Evolutionary conservation across 2,329 filamentous ascomycete genomes (phyloP), one percentile per base, ranked within the genome.

Genomic region (Sporothrix mexicana): DNA sequence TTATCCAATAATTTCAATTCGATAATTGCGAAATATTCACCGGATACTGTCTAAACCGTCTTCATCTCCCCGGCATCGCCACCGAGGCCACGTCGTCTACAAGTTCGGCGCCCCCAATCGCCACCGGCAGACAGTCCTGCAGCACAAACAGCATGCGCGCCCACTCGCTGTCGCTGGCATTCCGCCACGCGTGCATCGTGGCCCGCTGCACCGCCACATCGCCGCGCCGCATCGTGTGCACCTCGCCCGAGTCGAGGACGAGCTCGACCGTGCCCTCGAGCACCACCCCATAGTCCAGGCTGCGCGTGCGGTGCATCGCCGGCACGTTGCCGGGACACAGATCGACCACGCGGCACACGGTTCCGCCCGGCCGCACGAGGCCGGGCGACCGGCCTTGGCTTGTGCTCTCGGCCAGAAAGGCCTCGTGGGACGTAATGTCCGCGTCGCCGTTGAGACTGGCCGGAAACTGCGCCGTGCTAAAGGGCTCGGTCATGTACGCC

Each of bases 121-220:
- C 61, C 2, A 78, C 69, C 45, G 59, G 59, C 59, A 43, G 59
- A 36, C 59, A 62, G 59, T 62, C 59, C 59, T 62, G 59, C 59
- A 83, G 73, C 4, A 83, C 79, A 79, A 85, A 79, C 77, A 78
- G 67, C 80, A 86, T 83, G 78, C 2, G 78, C 1, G 81, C 80
- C 85, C 84, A 86, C 25, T 84, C 81, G 0, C 79, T 84, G 53
- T 80, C 76, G 67, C 82, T 83, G 17, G 76, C 74, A 67, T 84
- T 84, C 47, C 78, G 76, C 83, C 83, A 85, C 30, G 78, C 80
- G 76, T 85, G 83, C 77, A 80, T 82, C 9, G 83, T 84, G 4
- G 78, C 84, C 68, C 84, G 78, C 77, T 86, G 84, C 25, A 86
- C 81, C 20, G 81, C 80, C 23, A 85, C 78, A 76, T 86, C 84